These are phyloP conservation scores for Hyaloscypha bicolor DNA, from an alignment of 495 filamentous ascomycete genomes.

Conservation along the genomic window DNA sequence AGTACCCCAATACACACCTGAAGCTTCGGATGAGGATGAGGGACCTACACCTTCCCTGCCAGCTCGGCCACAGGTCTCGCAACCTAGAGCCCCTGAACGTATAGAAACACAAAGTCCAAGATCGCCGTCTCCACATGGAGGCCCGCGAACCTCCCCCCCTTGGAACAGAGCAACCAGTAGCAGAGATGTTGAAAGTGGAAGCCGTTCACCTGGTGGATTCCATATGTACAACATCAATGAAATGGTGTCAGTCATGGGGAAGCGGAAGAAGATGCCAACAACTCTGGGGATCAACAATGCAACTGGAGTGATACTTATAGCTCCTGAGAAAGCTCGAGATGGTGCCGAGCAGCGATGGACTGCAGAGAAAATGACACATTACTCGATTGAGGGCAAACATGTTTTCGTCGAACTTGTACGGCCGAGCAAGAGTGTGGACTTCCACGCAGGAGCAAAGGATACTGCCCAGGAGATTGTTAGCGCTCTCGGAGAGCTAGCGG, in stretches of 20 bases:
- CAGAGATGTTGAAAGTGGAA: conserved; percentile 38
- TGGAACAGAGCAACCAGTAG: conserved; percentile 54
- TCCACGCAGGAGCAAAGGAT: conserved; percentile 96
- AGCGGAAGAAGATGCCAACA: conserved; percentile 96
- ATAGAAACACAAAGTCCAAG: conserved; percentile 52
- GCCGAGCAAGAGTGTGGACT: conserved; percentile 91
- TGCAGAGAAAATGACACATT: conserved; percentile 88
- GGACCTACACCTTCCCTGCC: conserved; percentile 69
- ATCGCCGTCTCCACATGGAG: conserved; percentile 35
- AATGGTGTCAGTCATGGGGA: conserved; percentile 91
- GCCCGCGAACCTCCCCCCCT: conserved; percentile 60
- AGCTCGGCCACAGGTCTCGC: conserved; percentile 65
- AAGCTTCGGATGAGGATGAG: conserved; percentile 63
- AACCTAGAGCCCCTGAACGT: conserved; percentile 55
- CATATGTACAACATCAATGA: conserved; percentile 96
- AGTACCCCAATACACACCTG: conserved; percentile 57
- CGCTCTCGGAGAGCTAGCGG: conserved; percentile 86
- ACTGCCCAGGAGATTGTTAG: conserved; percentile 91
- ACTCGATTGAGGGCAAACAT: conserved; percentile 97
- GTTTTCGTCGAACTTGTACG: conserved; percentile 91
- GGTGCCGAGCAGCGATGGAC: conserved; percentile 90
- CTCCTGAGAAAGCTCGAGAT: conserved; percentile 78
- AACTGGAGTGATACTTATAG: conserved; percentile 86
- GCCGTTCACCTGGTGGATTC: conserved; percentile 67
- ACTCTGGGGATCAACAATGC: conserved; percentile 86